Evolutionary conservation across 495 filamentous ascomycete species (phyloP), one percentile per base, ranked within the genome.

Genomic region (Aspergillus egyptiacus): DNA sequence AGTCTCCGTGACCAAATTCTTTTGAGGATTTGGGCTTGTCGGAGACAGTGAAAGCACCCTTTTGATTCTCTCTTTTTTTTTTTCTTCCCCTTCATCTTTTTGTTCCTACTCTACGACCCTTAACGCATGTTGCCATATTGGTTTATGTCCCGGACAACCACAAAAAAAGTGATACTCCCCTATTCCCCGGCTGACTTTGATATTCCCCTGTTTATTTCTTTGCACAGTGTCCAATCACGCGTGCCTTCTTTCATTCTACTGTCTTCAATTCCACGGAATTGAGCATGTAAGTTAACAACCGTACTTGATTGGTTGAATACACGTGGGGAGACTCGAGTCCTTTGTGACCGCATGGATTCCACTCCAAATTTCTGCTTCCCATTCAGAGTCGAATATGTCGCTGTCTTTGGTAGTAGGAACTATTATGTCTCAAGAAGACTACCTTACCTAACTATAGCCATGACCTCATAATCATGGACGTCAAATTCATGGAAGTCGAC

Each of bases 61-160:
- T 41, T 25, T 46, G 46, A 42, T 48, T 43, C 28, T 35, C 53
- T 56, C 55, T 55, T 57, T 54, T 46, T 19, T 34, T 47, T 41
- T 48, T 46, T 48, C n/a, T n/a, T n/a, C n/a, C n/a, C n/a, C n/a
- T n/a, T n/a, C n/a, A n/a, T n/a, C n/a, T n/a, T 45, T 50, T 38
- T 50, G 17, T 55, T 58, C 5, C 33, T 32, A 14, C 24, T 44
- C 41, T 3, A 62, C 47, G 50, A 53, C 54, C 50, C 56, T 51
- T 54, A 7, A 56, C 48, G 58, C 61, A 64, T 64, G 56, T 57
- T 60, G 58, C 60, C 51, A 56, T 45, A 51, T 57, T 23, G 39
- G 47, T 30, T 42, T 23, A 45, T 64, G 52, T 60, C 61, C 63
- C 61, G 54, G 41, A 33, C 30, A 55, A 28, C 34, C 39, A 43